These are phyloP conservation scores for Penicillium sp. DNA, from an alignment of 2,329 filamentous ascomycete species.

Conservation along the genomic window DNA sequence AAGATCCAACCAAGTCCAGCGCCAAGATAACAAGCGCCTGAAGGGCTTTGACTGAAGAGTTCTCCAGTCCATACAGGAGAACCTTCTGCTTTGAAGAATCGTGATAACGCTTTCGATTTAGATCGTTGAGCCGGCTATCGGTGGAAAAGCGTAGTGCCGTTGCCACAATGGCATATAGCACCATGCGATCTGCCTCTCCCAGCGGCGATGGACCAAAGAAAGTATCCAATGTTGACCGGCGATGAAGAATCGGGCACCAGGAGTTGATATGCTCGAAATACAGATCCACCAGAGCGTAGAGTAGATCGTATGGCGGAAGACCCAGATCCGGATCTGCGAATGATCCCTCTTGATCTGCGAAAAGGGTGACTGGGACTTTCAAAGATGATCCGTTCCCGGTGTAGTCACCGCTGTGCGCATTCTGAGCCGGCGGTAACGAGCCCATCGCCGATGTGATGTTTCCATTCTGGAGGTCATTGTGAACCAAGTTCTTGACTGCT, in stretches of 20 bases:
- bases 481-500: conserved; percentile 27
- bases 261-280: conserved; percentile 78
- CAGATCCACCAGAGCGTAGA: conserved; percentile 68
- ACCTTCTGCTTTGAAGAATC: conserved; percentile 79
- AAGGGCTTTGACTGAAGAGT: conserved; percentile 80
- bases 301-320: conserved; percentile 67
- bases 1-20: conserved; percentile 76
- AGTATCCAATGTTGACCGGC: conserved; percentile 72
- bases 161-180: conserved; percentile 83
- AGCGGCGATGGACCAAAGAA: conserved; percentile 73
- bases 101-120: conserved; percentile 70
- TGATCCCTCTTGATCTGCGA: conserved; percentile 47
- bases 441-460: conserved; percentile 17
- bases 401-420: conserved; percentile 33
- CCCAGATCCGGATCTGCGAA: conserved; percentile 56
- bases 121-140: conserved; percentile 68
- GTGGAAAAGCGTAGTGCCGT: conserved; percentile 80
- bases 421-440: conserved; percentile 24
- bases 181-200: conserved; percentile 74
- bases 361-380: conserved; percentile 56
- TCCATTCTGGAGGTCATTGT: conserved; percentile 21
- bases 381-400: conserved; percentile 49
- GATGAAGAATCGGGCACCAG: conserved; percentile 87
- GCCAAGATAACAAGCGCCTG: conserved; percentile 85
- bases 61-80: conserved; percentile 79